Evolutionary conservation across 345 rosid species (phyloP).

Genomic region (Chamaenerion angustifolium): DNA sequence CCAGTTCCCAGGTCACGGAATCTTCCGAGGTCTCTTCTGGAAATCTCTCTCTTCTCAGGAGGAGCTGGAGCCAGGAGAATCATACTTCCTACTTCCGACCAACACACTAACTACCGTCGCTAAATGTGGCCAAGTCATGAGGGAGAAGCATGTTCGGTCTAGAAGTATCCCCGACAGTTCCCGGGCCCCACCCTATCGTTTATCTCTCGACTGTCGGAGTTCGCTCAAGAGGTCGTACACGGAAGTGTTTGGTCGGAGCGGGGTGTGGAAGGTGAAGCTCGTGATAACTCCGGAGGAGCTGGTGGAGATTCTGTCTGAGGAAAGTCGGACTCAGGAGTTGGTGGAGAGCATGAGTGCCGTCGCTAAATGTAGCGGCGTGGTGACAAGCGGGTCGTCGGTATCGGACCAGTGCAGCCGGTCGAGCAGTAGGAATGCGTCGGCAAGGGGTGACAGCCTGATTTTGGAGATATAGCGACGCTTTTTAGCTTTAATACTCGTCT

Average conservation of each 20-base stretch:
- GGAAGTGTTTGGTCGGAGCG: slow-evolving; percentile 24
- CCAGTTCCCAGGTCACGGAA: slow-evolving; percentile 47
- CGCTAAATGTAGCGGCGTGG: slow-evolving; percentile 44
- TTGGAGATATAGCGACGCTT: slow-evolving; percentile 5
- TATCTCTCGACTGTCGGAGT: slow-evolving; percentile 47
- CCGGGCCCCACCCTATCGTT: slow-evolving; percentile 34
- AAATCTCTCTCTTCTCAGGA: slow-evolving; percentile 33
- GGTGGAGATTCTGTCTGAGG: slow-evolving; percentile 54
- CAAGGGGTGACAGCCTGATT: slow-evolving; percentile 15
- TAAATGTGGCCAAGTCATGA: slow-evolving; percentile 13
- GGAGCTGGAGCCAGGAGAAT: slow-evolving; percentile 34
- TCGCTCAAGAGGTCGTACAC: slow-evolving; percentile 51
- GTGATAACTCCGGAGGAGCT: slow-evolving; percentile 56
- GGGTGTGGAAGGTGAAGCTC: slow-evolving; percentile 83
- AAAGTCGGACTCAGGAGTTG: slow-evolving; percentile 46
- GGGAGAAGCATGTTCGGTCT: slow-evolving; percentile 52
- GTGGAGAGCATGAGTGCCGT: slow-evolving; percentile 64
- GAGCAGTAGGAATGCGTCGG: slow-evolving; percentile 28
- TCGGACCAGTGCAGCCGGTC: slow-evolving; percentile 47
- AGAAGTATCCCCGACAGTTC: slow-evolving; percentile 40
- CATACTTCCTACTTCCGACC: slow-evolving; percentile 48
- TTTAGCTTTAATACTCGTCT: too few relatives aligned
- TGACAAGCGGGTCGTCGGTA: slow-evolving; percentile 6
- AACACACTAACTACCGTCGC: background rate
- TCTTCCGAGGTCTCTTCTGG: slow-evolving; percentile 45